Evolutionary conservation across 768 basidiomycete genomes (phyloP).

Genomic region (Termitomyces sp.): DNA sequence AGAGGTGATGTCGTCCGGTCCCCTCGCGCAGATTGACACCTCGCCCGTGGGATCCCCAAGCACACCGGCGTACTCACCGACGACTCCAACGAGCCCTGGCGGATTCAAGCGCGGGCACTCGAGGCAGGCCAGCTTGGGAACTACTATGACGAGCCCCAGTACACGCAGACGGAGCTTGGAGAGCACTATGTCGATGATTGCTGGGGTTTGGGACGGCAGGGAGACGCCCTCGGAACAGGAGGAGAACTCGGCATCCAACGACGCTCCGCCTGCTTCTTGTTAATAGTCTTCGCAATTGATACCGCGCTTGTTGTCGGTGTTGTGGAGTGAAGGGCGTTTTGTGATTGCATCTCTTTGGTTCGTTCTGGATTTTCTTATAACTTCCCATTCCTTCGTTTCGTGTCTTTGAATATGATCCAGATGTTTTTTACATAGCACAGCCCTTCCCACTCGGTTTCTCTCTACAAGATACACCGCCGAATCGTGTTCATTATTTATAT

Average conservation of each 20-base stretch:
- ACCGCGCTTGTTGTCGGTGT: not conserved
- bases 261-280: slow-evolving; percentile 7
- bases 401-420: not conserved
- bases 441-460: not conserved
- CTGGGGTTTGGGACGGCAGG: slow-evolving; percentile 86
- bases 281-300: not conserved
- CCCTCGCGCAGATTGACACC: slow-evolving; percentile 29
- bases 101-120: slow-evolving; percentile 71
- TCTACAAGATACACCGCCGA: not conserved
- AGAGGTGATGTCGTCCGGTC: slow-evolving; percentile 29
- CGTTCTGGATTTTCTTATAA: slow-evolving; percentile 3
- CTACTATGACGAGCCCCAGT: slow-evolving; percentile 93
- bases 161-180: slow-evolving; percentile 89
- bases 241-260: slow-evolving; percentile 33
- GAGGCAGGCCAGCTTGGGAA: slow-evolving; percentile 83
- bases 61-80: slow-evolving; percentile 31
- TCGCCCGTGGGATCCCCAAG: slow-evolving; percentile 17
- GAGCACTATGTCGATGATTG: slow-evolving; percentile 93
- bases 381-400: not conserved
- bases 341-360: not conserved
- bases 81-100: slow-evolving; percentile 31
- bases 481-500: slow-evolving; percentile 1
- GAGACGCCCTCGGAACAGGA: slow-evolving; percentile 31
- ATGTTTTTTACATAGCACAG: not conserved
- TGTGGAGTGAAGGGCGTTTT: not conserved